Evolutionary conservation across 1,284 basidiomycete species (phyloP), one percentile per base, ranked within the genome.

Genomic region (Pseudozyma hubeiensis): DNA sequence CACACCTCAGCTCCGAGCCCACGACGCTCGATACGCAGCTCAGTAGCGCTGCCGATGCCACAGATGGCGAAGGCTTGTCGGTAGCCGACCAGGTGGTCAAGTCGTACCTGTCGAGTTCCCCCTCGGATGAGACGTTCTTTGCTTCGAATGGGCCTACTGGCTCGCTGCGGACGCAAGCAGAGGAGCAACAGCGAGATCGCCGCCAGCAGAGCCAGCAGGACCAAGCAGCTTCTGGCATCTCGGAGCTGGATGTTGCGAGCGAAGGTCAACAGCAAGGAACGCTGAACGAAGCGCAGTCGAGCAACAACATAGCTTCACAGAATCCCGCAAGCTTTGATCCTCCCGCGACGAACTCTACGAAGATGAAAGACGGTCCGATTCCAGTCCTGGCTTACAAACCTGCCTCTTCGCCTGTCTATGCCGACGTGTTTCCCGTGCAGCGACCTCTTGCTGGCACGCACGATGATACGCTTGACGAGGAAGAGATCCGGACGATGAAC

Each of bases 401-500:
- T 14, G 53, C 65, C 19, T 63, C 65, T 16, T 63, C 65, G 7
- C 65, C 65, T 3, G 14, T 62, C 17, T 35, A 51, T 37, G 14
- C 37, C 4, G 60, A 58, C 6, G 43, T 16, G 29, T 51, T 55
- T 31, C 10, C 56, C 13, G 9, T 51, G 16, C 7, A 29, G 3
- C 51, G 46, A 19, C 55, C 51, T 7, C 56, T 57, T 19, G 57
- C 57, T 7, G 53, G 53, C 29, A 44, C 53, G n/a, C 67, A 64
- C 35, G 67, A 64, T 16, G 45, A 70, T 47, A 57, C 52, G 7
- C 34, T 73, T 13, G 64, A 63, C 30, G 70, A 66, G 17, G 64
- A 67, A 11, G 70, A 73, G 47, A 67, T 73, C 44, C 70, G 70
- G 13, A 56, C 63, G 10, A 73, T 73, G 70, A 64, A 64, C 39